Evolutionary conservation across 805 yeast species (phyloP), one percentile per base, ranked within the genome.

Genomic region (Metschnikowia orientalis): DNA sequence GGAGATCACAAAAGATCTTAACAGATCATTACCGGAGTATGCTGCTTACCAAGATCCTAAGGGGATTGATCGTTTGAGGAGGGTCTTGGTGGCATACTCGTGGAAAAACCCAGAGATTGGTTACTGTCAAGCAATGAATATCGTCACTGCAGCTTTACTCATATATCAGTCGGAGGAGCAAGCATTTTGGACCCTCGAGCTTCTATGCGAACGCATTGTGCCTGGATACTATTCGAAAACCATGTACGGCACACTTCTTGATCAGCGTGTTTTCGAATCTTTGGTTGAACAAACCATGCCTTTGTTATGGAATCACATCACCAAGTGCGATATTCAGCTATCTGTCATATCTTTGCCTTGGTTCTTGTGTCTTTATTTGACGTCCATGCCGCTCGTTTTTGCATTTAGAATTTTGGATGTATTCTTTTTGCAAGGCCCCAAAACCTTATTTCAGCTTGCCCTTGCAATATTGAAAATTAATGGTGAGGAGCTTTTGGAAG

Each of bases 61-160:
- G 50, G 98, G 99, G 5, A 89, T 92, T 26, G 74, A 69, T 30
- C 68, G 95, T 34, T 69, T 92, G 29, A 71, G 98, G 41, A 71
- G 95, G 40, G 97, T 92, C 0, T 69, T 92, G 38, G 82, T 94
- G 0, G 96, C 96, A 0, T 92, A 89, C 52, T 85, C 96, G 0
- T 92, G 97, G 97, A 85, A 83, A 44, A 88, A 89, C 54, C 96
- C 95, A 0, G 95, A 90, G 25, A 86, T 92, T 16, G 99, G 99
- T 0, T 92, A 92, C 57, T 92, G 99, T 56, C 98, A 92, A 58
- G 98, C 97, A 1, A 92, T 94, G 98, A 92, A 92, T 54, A 92
- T 92, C 32, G 88, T 84, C 6, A 78, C 76, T 2, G 95, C 95
- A 2, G 89, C 86, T 0, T 56, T 84, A 33, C 60, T 84, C 31